Evolutionary conservation across 2,329 filamentous ascomycete species (phyloP).

Genomic region (Aciculosporium take): DNA sequence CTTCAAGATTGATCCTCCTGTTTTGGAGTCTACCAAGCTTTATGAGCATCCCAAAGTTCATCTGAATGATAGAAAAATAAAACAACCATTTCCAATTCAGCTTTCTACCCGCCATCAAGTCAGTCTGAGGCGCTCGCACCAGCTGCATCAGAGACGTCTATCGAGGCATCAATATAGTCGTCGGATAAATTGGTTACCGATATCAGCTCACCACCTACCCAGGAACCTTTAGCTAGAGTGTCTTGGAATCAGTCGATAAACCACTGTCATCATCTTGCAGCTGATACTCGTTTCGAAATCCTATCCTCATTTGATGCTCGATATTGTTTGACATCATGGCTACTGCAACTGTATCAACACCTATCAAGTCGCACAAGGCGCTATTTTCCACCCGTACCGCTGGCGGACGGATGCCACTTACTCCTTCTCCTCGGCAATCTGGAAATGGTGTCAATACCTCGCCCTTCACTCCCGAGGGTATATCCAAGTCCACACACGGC

Average conservation of each 20-base stretch:
- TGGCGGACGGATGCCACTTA: conserved; percentile 87
- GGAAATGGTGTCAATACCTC: conserved; percentile 46
- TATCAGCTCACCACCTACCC: conserved; percentile 31
- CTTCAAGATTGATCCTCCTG: background rate
- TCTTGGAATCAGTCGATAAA: conserved; percentile 42
- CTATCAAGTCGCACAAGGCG: conserved; percentile 86
- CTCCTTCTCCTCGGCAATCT: conserved; percentile 71
- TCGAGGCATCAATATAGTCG: conserved; percentile 30
- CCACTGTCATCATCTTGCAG: conserved; percentile 22
- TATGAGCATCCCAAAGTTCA: conserved; percentile 8
- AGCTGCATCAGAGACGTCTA: conserved; percentile 24
- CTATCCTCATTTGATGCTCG: conserved; percentile 8
- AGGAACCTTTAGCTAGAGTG: conserved; percentile 46
- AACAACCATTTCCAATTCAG: conserved; percentile 20
- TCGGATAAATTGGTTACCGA: conserved; percentile 31
- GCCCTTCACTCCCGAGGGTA: conserved; percentile 61
- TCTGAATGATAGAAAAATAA: background rate
- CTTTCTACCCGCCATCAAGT: conserved; percentile 22
- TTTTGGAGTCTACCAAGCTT: conserved; percentile 8
- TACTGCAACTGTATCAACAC: conserved; percentile 66
- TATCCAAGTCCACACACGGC: conserved; percentile 62
- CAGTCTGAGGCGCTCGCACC: conserved; percentile 24
- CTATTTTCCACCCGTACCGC: conserved; percentile 87
- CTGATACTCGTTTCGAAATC: conserved; percentile 30
- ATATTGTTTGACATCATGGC: conserved; percentile 51